phyloP scores from a whole-genome alignment of 176 grass and related monocot genomes.

The Rhynchospora tenuis region DNA sequence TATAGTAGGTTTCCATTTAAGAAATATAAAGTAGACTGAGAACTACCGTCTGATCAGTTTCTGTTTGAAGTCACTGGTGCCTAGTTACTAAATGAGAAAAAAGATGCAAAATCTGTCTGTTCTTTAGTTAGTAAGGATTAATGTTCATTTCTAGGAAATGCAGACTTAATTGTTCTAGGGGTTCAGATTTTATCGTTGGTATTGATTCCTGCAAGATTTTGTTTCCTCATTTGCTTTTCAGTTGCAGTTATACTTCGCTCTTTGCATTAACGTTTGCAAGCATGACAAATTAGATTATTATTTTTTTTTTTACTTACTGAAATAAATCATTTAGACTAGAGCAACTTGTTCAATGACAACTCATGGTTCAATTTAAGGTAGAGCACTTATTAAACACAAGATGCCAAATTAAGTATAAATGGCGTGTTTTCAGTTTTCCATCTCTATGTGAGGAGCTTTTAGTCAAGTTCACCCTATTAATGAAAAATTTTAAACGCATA shows the following conservation, averaged over 20 bases:
- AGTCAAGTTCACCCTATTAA: not conserved
- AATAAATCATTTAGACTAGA: not conserved
- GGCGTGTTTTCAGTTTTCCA: not conserved
- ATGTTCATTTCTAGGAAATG: not conserved
- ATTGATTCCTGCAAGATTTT: not conserved
- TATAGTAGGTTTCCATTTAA: not conserved
- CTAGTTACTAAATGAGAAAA: not conserved
- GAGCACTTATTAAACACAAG: not conserved
- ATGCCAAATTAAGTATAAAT: not conserved
- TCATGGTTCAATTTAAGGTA: not conserved
- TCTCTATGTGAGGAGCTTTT: not conserved
- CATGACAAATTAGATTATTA: not conserved
- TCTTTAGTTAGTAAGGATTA: not conserved
- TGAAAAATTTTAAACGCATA: not conserved
- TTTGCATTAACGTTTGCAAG: not conserved
- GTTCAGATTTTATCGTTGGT: not conserved
- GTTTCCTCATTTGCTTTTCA: not conserved
- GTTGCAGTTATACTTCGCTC: not conserved
- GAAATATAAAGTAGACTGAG: not conserved
- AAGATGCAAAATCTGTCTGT: not conserved
- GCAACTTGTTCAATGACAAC: not conserved
- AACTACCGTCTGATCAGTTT: not conserved
- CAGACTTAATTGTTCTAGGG: not conserved
- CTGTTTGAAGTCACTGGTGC: not conserved
- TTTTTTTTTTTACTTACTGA: not conserved